Percentiles rank a stretch among this genome's conserved stretches.
phyloP scores from a whole-genome alignment of 2,329 filamentous ascomycete genomes.

The Paramyrothecium roridum region DNA sequence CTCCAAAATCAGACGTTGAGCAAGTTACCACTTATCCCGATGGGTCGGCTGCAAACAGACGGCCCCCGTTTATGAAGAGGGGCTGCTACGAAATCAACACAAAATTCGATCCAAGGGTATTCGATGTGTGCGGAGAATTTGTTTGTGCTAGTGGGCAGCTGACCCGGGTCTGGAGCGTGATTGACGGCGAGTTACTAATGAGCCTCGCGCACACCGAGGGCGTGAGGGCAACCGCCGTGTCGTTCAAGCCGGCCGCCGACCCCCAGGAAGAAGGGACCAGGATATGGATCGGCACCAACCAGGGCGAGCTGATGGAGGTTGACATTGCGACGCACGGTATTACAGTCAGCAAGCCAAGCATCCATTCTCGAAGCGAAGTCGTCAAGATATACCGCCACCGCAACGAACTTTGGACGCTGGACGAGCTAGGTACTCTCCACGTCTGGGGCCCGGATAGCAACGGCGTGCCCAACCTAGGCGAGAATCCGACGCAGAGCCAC shows the following conservation, averaged over 20 bases:
- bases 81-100: conserved; percentile 75
- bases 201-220: conserved; percentile 82
- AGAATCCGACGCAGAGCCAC: conserved; percentile 69
- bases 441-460: conserved; percentile 78
- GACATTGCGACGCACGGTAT: conserved; percentile 75
- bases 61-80: conserved; percentile 71
- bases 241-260: conserved; percentile 78
- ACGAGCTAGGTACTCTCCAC: conserved; percentile 81
- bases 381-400: conserved; percentile 82
- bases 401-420: conserved; percentile 90
- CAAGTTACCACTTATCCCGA: conserved; percentile 73
- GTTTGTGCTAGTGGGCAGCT: conserved; percentile 84
- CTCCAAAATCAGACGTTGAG: conserved; percentile 40
- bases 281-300: conserved; percentile 87
- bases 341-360: conserved; percentile 63
- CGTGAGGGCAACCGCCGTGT: conserved; percentile 74
- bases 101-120: conserved; percentile 80
- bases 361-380: conserved; percentile 77
- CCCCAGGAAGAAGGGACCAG: conserved; percentile 77
- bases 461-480: conserved; percentile 70
- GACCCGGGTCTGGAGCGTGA: conserved; percentile 83
- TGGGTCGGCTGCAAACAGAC: conserved; percentile 76
- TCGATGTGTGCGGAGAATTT: conserved; percentile 85
- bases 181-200: conserved; percentile 77
- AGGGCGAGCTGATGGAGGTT: conserved; percentile 85